Evolutionary conservation across 1,284 basidiomycete species (phyloP).

Genomic region (Chalciporus sp.): DNA sequence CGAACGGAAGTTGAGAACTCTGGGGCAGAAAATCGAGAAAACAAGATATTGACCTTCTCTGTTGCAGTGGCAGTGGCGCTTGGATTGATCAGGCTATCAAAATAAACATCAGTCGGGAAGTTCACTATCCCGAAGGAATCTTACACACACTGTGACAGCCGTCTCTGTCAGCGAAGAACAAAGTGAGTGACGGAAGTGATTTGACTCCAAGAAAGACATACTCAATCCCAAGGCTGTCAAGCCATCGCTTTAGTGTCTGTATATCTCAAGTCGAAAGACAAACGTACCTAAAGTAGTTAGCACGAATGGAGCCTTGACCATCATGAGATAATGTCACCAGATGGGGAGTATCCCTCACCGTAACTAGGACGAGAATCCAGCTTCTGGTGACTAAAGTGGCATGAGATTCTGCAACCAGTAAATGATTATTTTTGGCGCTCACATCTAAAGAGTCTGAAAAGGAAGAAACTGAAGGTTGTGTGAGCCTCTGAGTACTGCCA

Average conservation of each 20-base stretch:
- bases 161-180: not conserved
- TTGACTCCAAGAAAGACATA: not conserved
- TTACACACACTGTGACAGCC: not conserved
- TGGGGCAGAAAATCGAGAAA: not conserved
- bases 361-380: not conserved
- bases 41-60: not conserved
- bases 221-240: not conserved
- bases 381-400: not conserved
- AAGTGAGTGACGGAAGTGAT: not conserved
- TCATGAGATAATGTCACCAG: not conserved
- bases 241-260: not conserved
- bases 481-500: not conserved
- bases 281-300: not conserved
- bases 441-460: not conserved
- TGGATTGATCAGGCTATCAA: not conserved
- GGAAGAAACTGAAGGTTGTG: not conserved
- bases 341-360: not conserved
- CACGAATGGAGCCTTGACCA: not conserved
- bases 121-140: not conserved
- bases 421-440: not conserved
- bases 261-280: not conserved
- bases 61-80: not conserved
- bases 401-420: not conserved
- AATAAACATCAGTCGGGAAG: not conserved
- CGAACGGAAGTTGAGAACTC: not conserved